phyloP scores from a whole-genome alignment of 192 early-diverging fungal genomes.

The Coemansia sp. region DNA sequence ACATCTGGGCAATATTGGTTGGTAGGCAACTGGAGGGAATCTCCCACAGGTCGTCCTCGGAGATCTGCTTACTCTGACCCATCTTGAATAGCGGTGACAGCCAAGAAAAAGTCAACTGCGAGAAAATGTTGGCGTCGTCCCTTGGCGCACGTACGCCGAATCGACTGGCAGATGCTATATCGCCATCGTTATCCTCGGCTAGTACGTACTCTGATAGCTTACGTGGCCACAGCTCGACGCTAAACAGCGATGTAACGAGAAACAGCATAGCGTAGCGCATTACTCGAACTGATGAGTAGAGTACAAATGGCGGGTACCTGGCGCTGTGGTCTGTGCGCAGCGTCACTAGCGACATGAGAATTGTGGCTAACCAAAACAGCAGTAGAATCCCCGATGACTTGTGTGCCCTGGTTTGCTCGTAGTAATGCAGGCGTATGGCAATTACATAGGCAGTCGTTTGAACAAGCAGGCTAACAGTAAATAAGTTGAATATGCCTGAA shows the following conservation, averaged over 20 bases:
- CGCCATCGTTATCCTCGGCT: slow-evolving; percentile 7
- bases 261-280: neutral
- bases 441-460: slow-evolving; percentile 11
- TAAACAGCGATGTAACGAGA: slow-evolving; percentile 22
- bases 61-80: slow-evolving; percentile 70
- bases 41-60: slow-evolving; percentile 73
- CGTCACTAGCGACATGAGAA: slow-evolving; percentile 11
- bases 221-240: slow-evolving; percentile 30
- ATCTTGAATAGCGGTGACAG: slow-evolving; percentile 79
- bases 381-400: slow-evolving; percentile 27
- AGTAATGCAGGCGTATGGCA: slow-evolving; percentile 21
- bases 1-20: slow-evolving; percentile 58
- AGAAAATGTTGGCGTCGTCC: slow-evolving; percentile 78
- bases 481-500: slow-evolving; percentile 7
- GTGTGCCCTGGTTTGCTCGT: slow-evolving; percentile 25
- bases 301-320: neutral
- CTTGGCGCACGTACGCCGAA: slow-evolving; percentile 61
- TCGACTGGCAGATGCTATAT: neutral
- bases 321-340: slow-evolving; percentile 25
- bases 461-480: slow-evolving; percentile 13
- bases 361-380: slow-evolving; percentile 28
- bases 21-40: slow-evolving; percentile 65
- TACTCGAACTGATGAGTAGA: neutral
- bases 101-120: slow-evolving; percentile 81
- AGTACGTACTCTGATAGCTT: slow-evolving; percentile 22